Percentiles rank a stretch among this genome's conserved stretches.
Conservation (phyloP, 1,284 basidiomycete species). For the Ceratobasidium sp. region DNA sequence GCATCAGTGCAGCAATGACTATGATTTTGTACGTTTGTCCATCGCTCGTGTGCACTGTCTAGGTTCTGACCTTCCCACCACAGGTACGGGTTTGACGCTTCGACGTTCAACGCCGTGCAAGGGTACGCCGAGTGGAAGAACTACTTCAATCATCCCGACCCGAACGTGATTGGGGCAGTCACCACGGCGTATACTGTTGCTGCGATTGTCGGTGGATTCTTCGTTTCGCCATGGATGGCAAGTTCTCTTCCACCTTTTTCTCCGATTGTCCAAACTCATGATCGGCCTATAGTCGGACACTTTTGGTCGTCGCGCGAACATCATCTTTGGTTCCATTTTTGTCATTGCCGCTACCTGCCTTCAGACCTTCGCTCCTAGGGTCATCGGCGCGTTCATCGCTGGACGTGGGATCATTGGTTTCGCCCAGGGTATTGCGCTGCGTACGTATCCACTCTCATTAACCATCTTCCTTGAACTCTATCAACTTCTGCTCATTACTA, state of each 20-base stretch:
- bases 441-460: conserved; percentile 21
- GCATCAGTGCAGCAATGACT: conserved; percentile 39
- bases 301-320: conserved; percentile 36
- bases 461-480: background rate
- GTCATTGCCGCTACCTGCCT: conserved; percentile 35
- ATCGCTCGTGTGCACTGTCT: background rate
- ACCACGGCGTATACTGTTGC: conserved; percentile 37
- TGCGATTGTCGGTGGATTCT: conserved; percentile 36
- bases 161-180: conserved; percentile 37
- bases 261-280: conserved; percentile 9
- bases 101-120: conserved; percentile 40
- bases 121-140: conserved; percentile 38
- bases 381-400: conserved; percentile 39
- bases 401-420: conserved; percentile 37
- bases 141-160: conserved; percentile 34
- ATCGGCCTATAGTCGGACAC: conserved; percentile 33
- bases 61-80: background rate
- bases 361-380: conserved; percentile 33
- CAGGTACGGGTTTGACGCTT: conserved; percentile 40
- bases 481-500: conserved; percentile 4
- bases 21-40: conserved; percentile 36
- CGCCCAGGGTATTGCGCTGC: conserved; percentile 36
- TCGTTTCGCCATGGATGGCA: conserved; percentile 41
- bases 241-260: background rate
- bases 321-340: conserved; percentile 34